Conservation (phyloP, 176 grass and related monocot genomes). For the Zea mays region DNA sequence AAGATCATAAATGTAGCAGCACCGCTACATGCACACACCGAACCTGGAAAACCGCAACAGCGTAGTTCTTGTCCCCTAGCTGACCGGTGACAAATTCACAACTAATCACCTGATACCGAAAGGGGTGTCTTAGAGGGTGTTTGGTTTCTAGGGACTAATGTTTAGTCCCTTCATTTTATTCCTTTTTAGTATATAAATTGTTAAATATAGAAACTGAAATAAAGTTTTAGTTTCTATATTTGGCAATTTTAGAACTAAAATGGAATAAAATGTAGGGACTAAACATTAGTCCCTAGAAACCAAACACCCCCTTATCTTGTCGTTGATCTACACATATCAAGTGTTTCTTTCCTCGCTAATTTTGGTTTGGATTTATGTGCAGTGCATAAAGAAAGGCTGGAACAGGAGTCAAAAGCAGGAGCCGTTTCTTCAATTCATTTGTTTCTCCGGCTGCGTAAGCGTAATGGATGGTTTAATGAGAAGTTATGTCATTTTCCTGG, state of each 20-base stretch:
- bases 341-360: background rate
- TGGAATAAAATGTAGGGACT: no score
- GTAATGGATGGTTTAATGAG: constrained; percentile 34
- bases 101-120: constrained; percentile 30
- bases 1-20: constrained; percentile 41
- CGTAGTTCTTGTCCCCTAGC: background rate
- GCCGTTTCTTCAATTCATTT: constrained; percentile 30
- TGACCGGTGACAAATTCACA: constrained; percentile 32
- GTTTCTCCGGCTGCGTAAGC: constrained; percentile 23
- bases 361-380: constrained; percentile 6
- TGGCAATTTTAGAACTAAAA: no score
- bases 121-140: constrained; percentile 16
- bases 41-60: constrained; percentile 14
- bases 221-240: no score
- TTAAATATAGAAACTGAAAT: no score
- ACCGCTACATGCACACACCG: constrained; percentile 39
- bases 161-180: no score
- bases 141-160: no score
- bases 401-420: constrained; percentile 29
- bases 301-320: no score
- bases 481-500: background rate
- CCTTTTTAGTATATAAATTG: no score
- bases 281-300: no score
- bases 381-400: background rate
- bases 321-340: background rate